A percentile compares a stretch with the other conserved stretches of the same genome.
Conservation (phyloP, 306 rosid species). For the Medicago lupulina region DNA sequence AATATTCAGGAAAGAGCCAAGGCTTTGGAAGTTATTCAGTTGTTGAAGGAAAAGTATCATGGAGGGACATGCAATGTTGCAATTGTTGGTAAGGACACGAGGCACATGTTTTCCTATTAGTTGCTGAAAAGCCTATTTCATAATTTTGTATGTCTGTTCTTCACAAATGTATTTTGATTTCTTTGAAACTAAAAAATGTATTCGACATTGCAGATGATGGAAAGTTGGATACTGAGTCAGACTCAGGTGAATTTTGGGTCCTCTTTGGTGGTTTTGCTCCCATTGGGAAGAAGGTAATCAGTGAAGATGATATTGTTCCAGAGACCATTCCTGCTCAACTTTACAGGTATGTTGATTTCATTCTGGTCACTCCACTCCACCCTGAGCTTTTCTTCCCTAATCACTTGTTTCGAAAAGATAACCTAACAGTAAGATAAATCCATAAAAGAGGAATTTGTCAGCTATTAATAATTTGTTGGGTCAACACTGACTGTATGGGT, state of each 20-base stretch:
- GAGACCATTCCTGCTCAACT: conserved; percentile 89
- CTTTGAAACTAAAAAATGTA: conserved; percentile 37
- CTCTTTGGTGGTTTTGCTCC: conserved; percentile 99
- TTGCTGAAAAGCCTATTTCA: conserved; percentile 20
- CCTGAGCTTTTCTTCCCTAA: conserved; percentile 11
- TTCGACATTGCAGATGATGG: conserved; percentile 81
- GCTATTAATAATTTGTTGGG: neutral
- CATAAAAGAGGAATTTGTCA: neutral
- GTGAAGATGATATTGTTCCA: conserved; percentile 87
- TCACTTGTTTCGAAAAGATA: conserved; percentile 30
- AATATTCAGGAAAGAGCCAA: conserved; percentile 99
- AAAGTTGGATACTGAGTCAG: conserved; percentile 97
- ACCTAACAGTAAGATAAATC: conserved; percentile 26
- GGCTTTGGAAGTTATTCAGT: conserved; percentile 94
- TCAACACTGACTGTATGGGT: neutral
- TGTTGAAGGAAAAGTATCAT: conserved; percentile 92
- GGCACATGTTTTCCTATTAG: conserved; percentile 36
- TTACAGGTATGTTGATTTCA: conserved; percentile 61
- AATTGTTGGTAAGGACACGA: conserved; percentile 84
- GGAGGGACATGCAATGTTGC: conserved; percentile 89
- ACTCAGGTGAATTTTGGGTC: conserved; percentile 99
- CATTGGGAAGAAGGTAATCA: conserved; percentile 83
- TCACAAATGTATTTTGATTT: conserved; percentile 36
- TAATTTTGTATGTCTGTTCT: conserved; percentile 33
- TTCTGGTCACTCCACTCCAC: conserved; percentile 23